These are phyloP conservation scores for Stropharia rugosoannulata DNA, from an alignment of 768 basidiomycete species.

Conservation along the genomic window DNA sequence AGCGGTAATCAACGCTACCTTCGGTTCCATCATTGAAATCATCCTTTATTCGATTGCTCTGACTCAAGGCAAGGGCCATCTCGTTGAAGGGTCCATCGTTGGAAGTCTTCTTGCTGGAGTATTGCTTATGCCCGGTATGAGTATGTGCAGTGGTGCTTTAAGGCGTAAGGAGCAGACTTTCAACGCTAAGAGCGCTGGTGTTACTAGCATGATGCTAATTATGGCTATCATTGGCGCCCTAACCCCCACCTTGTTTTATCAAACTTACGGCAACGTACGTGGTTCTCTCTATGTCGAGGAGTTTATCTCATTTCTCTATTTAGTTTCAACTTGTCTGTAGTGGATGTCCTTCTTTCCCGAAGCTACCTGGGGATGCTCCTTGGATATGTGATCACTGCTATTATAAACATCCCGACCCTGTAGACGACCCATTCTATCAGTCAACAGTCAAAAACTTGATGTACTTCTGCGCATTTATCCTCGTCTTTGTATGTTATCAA, in stretches of 20 bases:
- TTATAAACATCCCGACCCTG: conserved; percentile 93
- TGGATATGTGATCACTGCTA: conserved; percentile 94
- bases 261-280: conserved; percentile 93
- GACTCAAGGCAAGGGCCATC: conserved; percentile 85
- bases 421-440: conserved; percentile 94
- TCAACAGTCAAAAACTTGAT: conserved; percentile 92
- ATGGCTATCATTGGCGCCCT: conserved; percentile 99
- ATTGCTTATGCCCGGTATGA: conserved; percentile 93
- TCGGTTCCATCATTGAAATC: conserved; percentile 98
- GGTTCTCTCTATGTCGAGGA: conserved; percentile 2
- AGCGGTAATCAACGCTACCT: conserved; percentile 98
- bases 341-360: conserved; percentile 63
- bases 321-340: conserved; percentile 88
- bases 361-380: conserved; percentile 38
- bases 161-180: conserved; percentile 94
- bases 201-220: conserved; percentile 99
- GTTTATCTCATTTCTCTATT: conserved; percentile 15
- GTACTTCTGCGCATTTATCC: conserved; percentile 91
- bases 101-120: conserved; percentile 95
- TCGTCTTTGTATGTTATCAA: conserved; percentile 71
- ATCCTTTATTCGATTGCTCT: conserved; percentile 90
- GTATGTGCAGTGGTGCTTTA: conserved; percentile 91
- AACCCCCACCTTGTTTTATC: conserved; percentile 95
- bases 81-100: conserved; percentile 97
- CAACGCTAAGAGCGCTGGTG: conserved; percentile 98